Evolutionary conservation across 108 stramenopile species (phyloP).

Genomic region (Bacterosira constricta): DNA sequence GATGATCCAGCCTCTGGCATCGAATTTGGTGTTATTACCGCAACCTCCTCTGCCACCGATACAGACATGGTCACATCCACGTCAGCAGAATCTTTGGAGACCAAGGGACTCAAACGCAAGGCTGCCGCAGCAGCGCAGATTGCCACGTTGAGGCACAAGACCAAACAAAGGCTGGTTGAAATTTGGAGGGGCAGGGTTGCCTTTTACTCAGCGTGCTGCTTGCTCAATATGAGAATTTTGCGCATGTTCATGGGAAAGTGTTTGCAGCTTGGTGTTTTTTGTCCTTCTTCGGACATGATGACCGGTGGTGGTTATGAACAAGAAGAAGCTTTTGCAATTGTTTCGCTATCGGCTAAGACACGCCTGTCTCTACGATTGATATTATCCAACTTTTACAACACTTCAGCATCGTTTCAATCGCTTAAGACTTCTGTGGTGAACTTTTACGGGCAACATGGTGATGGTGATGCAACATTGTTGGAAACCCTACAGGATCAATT

Average conservation of each 20-base stretch:
- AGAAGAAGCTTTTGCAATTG: background rate
- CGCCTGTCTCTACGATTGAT: slow-evolving; percentile 18
- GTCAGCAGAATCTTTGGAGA: slow-evolving; percentile 68
- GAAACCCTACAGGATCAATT: slow-evolving; percentile 44
- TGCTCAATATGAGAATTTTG: slow-evolving; percentile 48
- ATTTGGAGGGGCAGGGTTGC: slow-evolving; percentile 58
- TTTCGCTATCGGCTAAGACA: slow-evolving; percentile 30
- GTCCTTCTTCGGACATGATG: background rate
- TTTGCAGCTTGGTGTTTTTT: slow-evolving; percentile 14
- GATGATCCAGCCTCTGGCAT: slow-evolving; percentile 25
- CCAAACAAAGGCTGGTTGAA: slow-evolving; percentile 50
- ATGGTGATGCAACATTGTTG: background rate
- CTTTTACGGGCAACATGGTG: slow-evolving; percentile 1
- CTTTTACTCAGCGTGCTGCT: slow-evolving; percentile 60
- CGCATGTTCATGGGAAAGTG: slow-evolving; percentile 56
- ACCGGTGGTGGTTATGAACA: background rate
- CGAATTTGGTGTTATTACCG: background rate
- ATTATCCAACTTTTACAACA: slow-evolving; percentile 32
- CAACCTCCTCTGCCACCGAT: slow-evolving; percentile 35
- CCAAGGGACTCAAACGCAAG: slow-evolving; percentile 79
- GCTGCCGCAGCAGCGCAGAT: slow-evolving; percentile 87
- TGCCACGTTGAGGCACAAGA: slow-evolving; percentile 56
- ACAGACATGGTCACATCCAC: background rate
- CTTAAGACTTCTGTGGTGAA: slow-evolving; percentile 19
- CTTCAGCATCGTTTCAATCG: slow-evolving; percentile 25